phyloP scores from a whole-genome alignment of 768 basidiomycete genomes.

The Rickenella mellea region DNA sequence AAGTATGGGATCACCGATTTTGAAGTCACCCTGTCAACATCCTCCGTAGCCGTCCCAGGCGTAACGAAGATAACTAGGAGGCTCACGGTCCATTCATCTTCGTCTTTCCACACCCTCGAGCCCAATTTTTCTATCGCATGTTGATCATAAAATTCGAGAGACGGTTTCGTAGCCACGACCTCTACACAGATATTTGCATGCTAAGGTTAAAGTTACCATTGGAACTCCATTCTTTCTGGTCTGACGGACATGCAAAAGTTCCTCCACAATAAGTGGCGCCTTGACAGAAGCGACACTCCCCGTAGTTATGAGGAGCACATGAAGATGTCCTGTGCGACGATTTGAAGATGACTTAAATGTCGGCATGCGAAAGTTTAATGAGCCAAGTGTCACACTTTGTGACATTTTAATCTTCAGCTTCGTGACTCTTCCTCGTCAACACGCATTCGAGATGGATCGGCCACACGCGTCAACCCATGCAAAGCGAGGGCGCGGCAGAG shows the following conservation, averaged over 20 bases:
- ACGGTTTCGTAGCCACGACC: slow-evolving; percentile 72
- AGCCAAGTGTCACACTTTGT: too few species aligned
- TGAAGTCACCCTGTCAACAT: slow-evolving; percentile 47
- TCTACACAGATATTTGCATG: slow-evolving; percentile 68
- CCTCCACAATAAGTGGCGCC: slow-evolving; percentile 77
- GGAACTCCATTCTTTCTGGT: slow-evolving; percentile 9
- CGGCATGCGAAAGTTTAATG: too few species aligned
- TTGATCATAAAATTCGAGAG: slow-evolving; percentile 66
- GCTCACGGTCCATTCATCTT: slow-evolving; percentile 77
- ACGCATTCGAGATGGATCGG: too few species aligned
- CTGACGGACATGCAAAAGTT: slow-evolving; percentile 53
- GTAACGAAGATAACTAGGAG: not conserved
- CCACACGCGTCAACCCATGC: too few species aligned
- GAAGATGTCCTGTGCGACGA: slow-evolving; percentile 33
- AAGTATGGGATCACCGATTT: slow-evolving; percentile 83
- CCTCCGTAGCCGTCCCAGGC: not conserved
- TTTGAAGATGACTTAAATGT: slow-evolving; percentile 7
- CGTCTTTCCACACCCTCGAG: slow-evolving; percentile 75
- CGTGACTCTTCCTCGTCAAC: too few species aligned
- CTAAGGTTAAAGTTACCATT: slow-evolving; percentile 27
- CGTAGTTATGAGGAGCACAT: slow-evolving; percentile 79
- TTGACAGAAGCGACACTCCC: slow-evolving; percentile 97
- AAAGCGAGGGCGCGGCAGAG: too few species aligned
- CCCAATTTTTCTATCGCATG: slow-evolving; percentile 40
- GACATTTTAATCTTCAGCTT: too few species aligned